Percentiles rank a stretch among this genome's conserved stretches.
These are phyloP conservation scores for Discostella stelligera DNA, from an alignment of 352 stramenopile genomes.

Conservation along the genomic window DNA sequence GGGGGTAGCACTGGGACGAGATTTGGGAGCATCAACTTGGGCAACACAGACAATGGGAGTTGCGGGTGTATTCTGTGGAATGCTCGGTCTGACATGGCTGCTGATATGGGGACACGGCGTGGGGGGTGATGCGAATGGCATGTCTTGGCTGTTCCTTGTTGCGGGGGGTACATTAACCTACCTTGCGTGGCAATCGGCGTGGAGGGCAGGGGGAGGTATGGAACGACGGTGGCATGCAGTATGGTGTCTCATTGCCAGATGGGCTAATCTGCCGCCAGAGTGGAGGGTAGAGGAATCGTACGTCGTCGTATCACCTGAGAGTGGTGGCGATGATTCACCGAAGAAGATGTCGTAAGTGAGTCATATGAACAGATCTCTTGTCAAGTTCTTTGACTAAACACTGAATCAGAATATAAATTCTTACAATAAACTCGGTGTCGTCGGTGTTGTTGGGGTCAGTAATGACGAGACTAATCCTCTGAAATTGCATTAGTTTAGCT, in stretches of 20 bases:
- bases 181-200: constrained; percentile 15
- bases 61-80: constrained; percentile 9
- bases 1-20: constrained; percentile 31
- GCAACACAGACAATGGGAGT: constrained; percentile 4
- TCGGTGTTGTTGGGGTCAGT: too few species aligned
- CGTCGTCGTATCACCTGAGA: not conserved
- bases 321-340: not conserved
- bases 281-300: constrained; percentile 46
- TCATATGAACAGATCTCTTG: not conserved
- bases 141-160: constrained; percentile 4
- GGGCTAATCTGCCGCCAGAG: constrained; percentile 35
- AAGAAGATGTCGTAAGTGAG: constrained; percentile 6
- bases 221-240: constrained; percentile 29
- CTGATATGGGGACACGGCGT: constrained; percentile 16
- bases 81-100: constrained; percentile 26
- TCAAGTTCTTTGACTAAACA: too few species aligned
- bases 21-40: constrained; percentile 26
- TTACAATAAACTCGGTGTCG: too few species aligned
- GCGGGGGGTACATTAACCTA: constrained; percentile 8
- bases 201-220: constrained; percentile 1
- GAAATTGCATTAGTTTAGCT: too few species aligned
- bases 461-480: too few species aligned
- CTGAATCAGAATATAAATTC: too few species aligned
- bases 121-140: constrained; percentile 4
- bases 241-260: constrained; percentile 35